Evolutionary conservation across 1,139 yeast species (phyloP).

Genomic region (Geotrichum siamense): DNA sequence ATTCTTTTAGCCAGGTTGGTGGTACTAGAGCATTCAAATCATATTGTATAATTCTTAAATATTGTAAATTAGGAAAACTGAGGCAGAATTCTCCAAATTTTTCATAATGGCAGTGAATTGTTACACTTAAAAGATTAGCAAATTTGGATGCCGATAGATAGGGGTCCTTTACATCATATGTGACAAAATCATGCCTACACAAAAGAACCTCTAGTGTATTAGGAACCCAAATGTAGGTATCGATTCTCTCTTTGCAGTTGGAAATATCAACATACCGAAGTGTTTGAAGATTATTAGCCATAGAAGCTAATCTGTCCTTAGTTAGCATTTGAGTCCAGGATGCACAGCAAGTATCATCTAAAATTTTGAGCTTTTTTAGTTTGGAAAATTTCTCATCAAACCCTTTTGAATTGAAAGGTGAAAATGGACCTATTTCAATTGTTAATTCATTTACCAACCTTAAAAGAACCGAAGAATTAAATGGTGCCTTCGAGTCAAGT

Average conservation of each 20-base stretch:
- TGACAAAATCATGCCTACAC: constrained; percentile 4
- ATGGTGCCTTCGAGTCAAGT: background rate
- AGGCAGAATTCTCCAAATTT: background rate
- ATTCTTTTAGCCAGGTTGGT: background rate
- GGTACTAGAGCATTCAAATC: background rate
- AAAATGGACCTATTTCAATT: constrained; percentile 1
- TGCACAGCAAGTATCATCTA: background rate
- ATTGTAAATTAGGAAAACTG: background rate
- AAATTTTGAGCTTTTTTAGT: background rate
- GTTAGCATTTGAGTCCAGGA: background rate
- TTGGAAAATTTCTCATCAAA: constrained; percentile 4
- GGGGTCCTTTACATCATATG: background rate
- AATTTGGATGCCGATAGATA: constrained; percentile 2
- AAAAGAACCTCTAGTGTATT: background rate
- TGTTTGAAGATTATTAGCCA: constrained; percentile 2
- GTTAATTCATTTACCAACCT: background rate
- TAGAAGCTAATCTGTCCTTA: constrained; percentile 2
- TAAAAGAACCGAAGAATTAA: background rate
- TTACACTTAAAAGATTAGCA: background rate
- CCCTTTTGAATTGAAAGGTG: constrained; percentile 3
- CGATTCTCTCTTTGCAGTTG: background rate
- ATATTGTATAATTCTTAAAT: background rate
- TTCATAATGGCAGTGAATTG: background rate
- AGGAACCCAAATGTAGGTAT: constrained; percentile 3
- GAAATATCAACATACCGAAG: constrained; percentile 1